Percentiles rank a stretch among this genome's conserved stretches.
Conservation (phyloP, 768 basidiomycete species). For the Lepiota brunneoincarnata region DNA sequence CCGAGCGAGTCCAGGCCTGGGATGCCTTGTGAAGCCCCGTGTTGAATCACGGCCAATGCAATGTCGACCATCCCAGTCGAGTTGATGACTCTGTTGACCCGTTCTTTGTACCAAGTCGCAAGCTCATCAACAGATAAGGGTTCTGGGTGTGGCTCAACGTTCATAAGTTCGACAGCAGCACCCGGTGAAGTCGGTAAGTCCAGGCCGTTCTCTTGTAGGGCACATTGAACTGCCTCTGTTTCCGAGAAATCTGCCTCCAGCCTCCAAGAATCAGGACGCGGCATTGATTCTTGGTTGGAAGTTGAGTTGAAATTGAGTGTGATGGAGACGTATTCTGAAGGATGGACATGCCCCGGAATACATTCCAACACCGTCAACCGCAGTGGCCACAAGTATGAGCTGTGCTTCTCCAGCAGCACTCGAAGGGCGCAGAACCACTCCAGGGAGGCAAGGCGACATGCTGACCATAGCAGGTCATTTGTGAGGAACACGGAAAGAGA, state of each 20-base stretch:
- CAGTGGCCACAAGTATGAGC: conserved; percentile 56
- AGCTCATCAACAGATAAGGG: conserved; percentile 51
- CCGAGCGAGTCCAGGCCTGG: conserved; percentile 80
- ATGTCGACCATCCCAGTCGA: conserved; percentile 75
- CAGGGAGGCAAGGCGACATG: conserved; percentile 64
- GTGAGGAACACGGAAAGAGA: conserved; percentile 64
- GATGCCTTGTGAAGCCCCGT: conserved; percentile 80
- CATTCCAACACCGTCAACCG: conserved; percentile 69
- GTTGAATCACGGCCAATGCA: conserved; percentile 78
- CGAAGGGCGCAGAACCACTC: conserved; percentile 57
- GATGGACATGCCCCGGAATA: conserved; percentile 72
- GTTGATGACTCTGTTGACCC: conserved; percentile 59
- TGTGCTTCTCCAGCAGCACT: conserved; percentile 58
- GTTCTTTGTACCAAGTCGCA: conserved; percentile 70
- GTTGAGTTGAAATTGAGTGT: conserved; percentile 60
- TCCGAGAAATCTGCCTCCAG: conserved; percentile 59
- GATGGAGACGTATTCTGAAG: conserved; percentile 56
- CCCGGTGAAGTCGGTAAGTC: conserved; percentile 10
- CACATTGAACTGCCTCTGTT: conserved; percentile 35
- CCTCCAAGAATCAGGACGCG: conserved; percentile 43
- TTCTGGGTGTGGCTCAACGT: conserved; percentile 17
- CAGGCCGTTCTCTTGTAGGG: conserved; percentile 29
- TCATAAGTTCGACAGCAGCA: conserved; percentile 14
- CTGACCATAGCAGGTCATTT: conserved; percentile 52
- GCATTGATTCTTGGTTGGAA: conserved; percentile 39